Conservation (phyloP, 1,284 basidiomycete genomes). For the Fomitopsis palustris region DNA sequence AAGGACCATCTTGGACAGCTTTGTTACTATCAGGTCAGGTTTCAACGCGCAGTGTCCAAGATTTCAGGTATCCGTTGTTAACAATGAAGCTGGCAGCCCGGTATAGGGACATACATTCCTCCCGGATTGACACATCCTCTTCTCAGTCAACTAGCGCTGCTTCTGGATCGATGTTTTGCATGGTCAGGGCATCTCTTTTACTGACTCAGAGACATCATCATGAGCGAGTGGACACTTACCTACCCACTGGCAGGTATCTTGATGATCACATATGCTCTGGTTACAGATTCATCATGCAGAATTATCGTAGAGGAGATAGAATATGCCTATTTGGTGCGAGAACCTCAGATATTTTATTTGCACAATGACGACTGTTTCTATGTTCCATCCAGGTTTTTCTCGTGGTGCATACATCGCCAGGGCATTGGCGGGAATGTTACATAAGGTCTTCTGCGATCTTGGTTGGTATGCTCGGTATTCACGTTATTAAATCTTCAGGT, state of each 20-base stretch:
- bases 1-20: conserved; percentile 35
- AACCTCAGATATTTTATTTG: not conserved
- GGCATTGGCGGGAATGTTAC: conserved; percentile 43
- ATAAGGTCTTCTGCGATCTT: conserved; percentile 21
- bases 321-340: conserved; percentile 52
- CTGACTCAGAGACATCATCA: not conserved
- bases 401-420: conserved; percentile 47
- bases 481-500: conserved; percentile 28
- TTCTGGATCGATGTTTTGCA: conserved; percentile 44
- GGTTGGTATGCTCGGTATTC: not conserved
- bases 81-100: conserved; percentile 18
- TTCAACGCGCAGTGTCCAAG: not conserved
- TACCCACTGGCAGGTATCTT: conserved; percentile 31
- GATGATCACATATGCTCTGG: conserved; percentile 54
- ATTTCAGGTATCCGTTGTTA: too few relatives aligned
- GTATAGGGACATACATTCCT: conserved; percentile 50
- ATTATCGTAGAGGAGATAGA: conserved; percentile 44
- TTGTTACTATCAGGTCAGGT: conserved; percentile 39
- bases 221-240: not conserved
- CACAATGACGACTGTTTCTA: too few relatives aligned
- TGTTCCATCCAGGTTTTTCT: conserved; percentile 25
- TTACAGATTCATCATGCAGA: conserved; percentile 64
- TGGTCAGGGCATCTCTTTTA: conserved; percentile 30
- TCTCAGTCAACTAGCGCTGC: conserved; percentile 36
- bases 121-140: conserved; percentile 33